phyloP scores from a whole-genome alignment of 2,329 filamentous ascomycete genomes.

The Nothophaeocryptopus gaeumannii region DNA sequence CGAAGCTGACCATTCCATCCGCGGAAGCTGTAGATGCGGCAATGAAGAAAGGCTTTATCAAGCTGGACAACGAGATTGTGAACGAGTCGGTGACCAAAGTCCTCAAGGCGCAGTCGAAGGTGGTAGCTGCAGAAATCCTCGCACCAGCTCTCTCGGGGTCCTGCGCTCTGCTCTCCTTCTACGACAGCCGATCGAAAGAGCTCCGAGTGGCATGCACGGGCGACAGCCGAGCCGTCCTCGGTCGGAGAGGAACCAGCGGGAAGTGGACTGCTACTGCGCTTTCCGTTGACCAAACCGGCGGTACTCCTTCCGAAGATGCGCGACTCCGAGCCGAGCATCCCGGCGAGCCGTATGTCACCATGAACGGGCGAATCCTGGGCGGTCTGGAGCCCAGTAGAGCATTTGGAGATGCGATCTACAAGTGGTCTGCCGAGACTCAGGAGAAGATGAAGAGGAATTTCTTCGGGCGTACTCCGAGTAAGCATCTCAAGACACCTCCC shows the following conservation, averaged over 20 bases:
- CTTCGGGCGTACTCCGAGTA: slow-evolving; percentile 77
- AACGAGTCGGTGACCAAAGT: slow-evolving; percentile 91
- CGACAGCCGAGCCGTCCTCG: slow-evolving; percentile 91
- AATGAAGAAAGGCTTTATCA: slow-evolving; percentile 87
- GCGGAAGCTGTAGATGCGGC: slow-evolving; percentile 81
- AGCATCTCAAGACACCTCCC: slow-evolving; percentile 81
- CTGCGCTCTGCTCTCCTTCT: slow-evolving; percentile 93
- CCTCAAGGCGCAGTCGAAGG: slow-evolving; percentile 81
- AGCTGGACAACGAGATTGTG: slow-evolving; percentile 90
- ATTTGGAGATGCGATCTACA: slow-evolving; percentile 95
- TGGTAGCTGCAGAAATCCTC: slow-evolving; percentile 85
- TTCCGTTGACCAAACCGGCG: slow-evolving; percentile 90
- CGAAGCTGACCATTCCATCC: slow-evolving; percentile 61
- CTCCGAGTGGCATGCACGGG: slow-evolving; percentile 93
- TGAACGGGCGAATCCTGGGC: slow-evolving; percentile 86
- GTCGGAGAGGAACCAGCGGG: slow-evolving; percentile 70
- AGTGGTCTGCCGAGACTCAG: slow-evolving; percentile 86
- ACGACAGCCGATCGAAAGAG: slow-evolving; percentile 81
- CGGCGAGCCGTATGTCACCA: slow-evolving; percentile 80
- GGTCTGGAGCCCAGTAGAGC: slow-evolving; percentile 89
- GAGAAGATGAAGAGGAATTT: slow-evolving; percentile 78
- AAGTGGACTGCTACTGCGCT: slow-evolving; percentile 92
- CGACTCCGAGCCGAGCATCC: slow-evolving; percentile 84
- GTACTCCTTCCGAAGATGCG: slow-evolving; percentile 77
- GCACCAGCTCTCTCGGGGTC: slow-evolving; percentile 95